Evolutionary conservation across 345 rosid genomes (phyloP), one percentile per base, ranked within the genome.

Genomic region (Punica granatum): DNA sequence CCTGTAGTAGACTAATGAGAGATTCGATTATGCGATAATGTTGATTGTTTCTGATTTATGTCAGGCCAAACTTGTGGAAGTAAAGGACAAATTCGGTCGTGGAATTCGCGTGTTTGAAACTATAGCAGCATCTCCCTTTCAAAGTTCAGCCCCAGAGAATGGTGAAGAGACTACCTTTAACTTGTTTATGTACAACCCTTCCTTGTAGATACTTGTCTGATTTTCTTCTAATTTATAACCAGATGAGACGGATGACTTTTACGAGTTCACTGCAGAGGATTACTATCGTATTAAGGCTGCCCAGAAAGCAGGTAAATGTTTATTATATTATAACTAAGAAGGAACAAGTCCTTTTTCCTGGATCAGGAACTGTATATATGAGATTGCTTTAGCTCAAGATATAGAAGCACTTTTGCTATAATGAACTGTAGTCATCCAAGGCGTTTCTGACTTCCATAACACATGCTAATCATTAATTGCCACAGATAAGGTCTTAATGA

Each of bases 171-270:
- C 39, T 62, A 53, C 23, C 7, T 66, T 66, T 37, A 37, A 14
- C 41, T 64, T 58, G 14, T 23, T 0, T 16, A 35, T 16, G 28
- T 66, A 31, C 9, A 9, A 60, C 1, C n/a, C 37, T 16, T 30
- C 18, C 48, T 32, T 44, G 32, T 18, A 30, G 2, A 43, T 48
- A 58, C 6, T 31, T 14, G 21, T 61, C 44, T 51, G 32, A 51
- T 9, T 70, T 67, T 58, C 42, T 18, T 53, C 67, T 48, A 21
- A 54, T 71, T 64, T 71, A 30, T 70, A 53, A 30, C 59, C 81
- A 85, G 97, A 83, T 60, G 96, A 81, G 70, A 68, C 91, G 4
- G 99, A 94, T 79, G 99, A 86, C 60, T 89, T 80, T 71, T 94
- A 85, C 58, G 95, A 91, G 77, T 85, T 94, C 82, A 91, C 95